A percentile compares a stretch with the other conserved stretches of the same genome.
Conservation (phyloP, 2,329 filamentous ascomycete species). For the Monilinia fructigena region DNA sequence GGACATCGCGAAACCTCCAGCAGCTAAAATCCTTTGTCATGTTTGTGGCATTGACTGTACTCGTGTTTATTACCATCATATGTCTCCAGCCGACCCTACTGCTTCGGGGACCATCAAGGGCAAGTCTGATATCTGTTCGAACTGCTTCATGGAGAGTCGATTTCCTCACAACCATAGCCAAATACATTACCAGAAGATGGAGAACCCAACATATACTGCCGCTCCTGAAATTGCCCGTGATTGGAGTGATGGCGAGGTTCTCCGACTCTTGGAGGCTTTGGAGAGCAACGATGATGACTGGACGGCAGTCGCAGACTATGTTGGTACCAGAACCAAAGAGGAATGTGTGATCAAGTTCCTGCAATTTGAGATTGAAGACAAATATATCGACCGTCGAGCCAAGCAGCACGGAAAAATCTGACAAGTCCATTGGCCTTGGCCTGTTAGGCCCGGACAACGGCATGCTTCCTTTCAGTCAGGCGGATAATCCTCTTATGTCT, state of each 20-base stretch:
- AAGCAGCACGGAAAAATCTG: constrained; percentile 45
- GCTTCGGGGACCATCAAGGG: constrained; percentile 48
- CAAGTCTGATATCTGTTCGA: constrained; percentile 87
- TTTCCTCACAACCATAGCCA: constrained; percentile 77
- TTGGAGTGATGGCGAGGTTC: constrained; percentile 86
- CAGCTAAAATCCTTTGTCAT: constrained; percentile 76
- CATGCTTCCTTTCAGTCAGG: constrained; percentile 83
- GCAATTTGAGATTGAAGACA: constrained; percentile 95
- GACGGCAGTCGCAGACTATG: constrained; percentile 88
- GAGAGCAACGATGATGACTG: constrained; percentile 96
- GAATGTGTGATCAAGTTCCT: constrained; percentile 97
- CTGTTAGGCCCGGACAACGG: constrained; percentile 73
- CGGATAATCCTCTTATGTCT: constrained; percentile 94
- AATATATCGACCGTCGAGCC: constrained; percentile 82
- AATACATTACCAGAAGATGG: constrained; percentile 82
- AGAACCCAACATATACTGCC: constrained; percentile 79
- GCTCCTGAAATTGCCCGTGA: constrained; percentile 72
- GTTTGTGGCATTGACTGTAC: constrained; percentile 91
- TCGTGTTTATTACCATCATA: constrained; percentile 66
- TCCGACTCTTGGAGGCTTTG: constrained; percentile 86
- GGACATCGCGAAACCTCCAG: constrained; percentile 63
- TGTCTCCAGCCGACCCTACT: constrained; percentile 47
- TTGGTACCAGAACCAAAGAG: constrained; percentile 86
- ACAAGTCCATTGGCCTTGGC: constrained; percentile 54
- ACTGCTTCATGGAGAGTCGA: constrained; percentile 81